Evolutionary conservation across 2,329 filamentous ascomycete species (phyloP), one percentile per base, ranked within the genome.

Genomic region (Geosmithia morbida): DNA sequence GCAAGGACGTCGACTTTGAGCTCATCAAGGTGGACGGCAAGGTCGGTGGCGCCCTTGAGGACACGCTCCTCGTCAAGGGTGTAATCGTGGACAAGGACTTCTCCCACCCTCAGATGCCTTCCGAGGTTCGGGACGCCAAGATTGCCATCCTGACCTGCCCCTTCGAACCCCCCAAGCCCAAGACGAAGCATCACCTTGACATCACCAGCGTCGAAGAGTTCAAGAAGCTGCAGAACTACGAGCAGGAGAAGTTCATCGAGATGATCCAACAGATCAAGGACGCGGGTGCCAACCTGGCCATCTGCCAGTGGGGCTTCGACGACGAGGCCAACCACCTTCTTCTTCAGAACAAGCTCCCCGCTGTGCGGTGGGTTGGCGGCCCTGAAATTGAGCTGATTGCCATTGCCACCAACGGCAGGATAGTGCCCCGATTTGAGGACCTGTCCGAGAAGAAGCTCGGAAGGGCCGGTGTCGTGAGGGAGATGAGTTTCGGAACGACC

Each of bases 1-100:
- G 89, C 54, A 95, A 88, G 69, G 92, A 98, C 60, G 94, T 98
- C 51, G 89, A 98, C 63, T 98, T 98, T 61, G 92, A 98, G 70
- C 71, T 98, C 56, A 98, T 98, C 73, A 98, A 98, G 76, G 90
- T 98, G 46, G 92, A 98, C 60, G 90, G 92, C 59, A 98, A 98
- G 74, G 88, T 97, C 37, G 92, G 92, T 57, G 92, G 94, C 50
- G 70, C 90, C 26, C 76, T 98, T 17, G 90, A 97, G 66, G 92
- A 98, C 66, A 86, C 89, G 6, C 70, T 97, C 29, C 80, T 98
- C 42, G 90, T 98, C 57, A 94, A 97, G 71, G 92, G 92, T 64
- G 92, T 98, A 54, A 94, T 98, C 64, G 79, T 98, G 65, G 92
- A 98, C 78, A 98, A 98, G 74, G 94, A 98, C 70, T 98, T 98